Evolutionary conservation across 2,329 filamentous ascomycete species (phyloP), one percentile per base, ranked within the genome.

Genomic region (Colletotrichum sp.): DNA sequence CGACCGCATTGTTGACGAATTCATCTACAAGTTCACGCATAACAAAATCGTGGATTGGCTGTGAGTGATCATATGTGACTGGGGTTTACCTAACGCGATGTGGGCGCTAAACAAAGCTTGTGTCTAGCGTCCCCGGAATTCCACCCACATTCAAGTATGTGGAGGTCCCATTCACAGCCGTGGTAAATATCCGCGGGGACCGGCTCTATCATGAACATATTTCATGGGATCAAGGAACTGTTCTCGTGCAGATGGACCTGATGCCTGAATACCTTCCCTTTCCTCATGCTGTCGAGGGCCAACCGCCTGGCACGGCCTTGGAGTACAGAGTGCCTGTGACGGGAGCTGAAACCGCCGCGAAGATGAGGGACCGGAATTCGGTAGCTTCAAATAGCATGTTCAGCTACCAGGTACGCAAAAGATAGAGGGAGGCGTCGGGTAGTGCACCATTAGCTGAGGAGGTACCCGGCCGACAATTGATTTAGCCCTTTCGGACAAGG

Each of bases 1-100:
- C 1, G 94, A 96, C 79, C 89, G 94, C 0, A 88, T 96, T 0
- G 89, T 95, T 2, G 93, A 95, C 77, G 93, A 94, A 80, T 94
- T 94, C 77, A 87, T 94, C n/a, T 91, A 91, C 80, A 89, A 86
- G 24, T 89, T 93, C 68, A 94, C 92, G 0, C 93, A 95, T 78
- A 87, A 90, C 71, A 87, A 12, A 21, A 21, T 52, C 43, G 43
- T 83, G 18, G 85, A 88, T n/a, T 64, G 30, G 43, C 43, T 52
- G 43, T 52, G 21, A 52, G 43, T 52, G 43, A 13, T 24, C 43
- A 13, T 52, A n/a, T 52, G 6, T 24, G n/a, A 52, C 43, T 21
- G 12, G 43, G 43, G 43, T 85, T 94, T 3, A 92, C 94, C 80
- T 95, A 93, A 93, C 85, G 95, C 92, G 94, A 83, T 82, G 90